Conservation (phyloP, 768 basidiomycete genomes). For the Pholiota molesta region DNA sequence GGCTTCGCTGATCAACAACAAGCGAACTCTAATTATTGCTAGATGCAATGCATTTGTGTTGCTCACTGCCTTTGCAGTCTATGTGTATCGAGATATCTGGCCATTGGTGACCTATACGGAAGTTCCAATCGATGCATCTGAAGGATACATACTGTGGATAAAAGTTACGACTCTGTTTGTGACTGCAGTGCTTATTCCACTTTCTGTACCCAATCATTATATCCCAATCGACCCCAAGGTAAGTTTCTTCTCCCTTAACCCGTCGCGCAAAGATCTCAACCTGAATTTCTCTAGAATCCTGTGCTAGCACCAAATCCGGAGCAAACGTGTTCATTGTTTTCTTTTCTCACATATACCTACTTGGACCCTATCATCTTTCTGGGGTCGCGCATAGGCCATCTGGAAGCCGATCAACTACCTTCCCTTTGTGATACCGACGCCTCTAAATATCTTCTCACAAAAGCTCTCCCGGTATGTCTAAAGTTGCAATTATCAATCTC, state of each 20-base stretch:
- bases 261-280: too few species aligned
- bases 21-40: not conserved
- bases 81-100: slow-evolving; percentile 54
- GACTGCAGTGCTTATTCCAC: slow-evolving; percentile 42
- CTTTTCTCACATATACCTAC: slow-evolving; percentile 47
- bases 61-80: slow-evolving; percentile 40
- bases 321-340: slow-evolving; percentile 49
- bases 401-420: slow-evolving; percentile 54
- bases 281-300: slow-evolving; percentile 29
- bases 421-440: slow-evolving; percentile 62
- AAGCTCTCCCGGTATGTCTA: slow-evolving; percentile 21
- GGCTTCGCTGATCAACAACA: not conserved
- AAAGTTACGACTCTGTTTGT: slow-evolving; percentile 45
- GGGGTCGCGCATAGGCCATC: slow-evolving; percentile 42
- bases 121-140: slow-evolving; percentile 42
- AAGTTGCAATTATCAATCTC: slow-evolving; percentile 25
- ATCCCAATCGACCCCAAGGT: slow-evolving; percentile 52
- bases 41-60: slow-evolving; percentile 20
- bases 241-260: not conserved
- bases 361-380: slow-evolving; percentile 50
- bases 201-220: slow-evolving; percentile 52
- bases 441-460: slow-evolving; percentile 20
- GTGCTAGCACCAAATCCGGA: slow-evolving; percentile 39
- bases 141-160: slow-evolving; percentile 51
- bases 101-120: slow-evolving; percentile 53